These are phyloP conservation scores for Leccinum incarnatum DNA, from an alignment of 768 basidiomycete genomes.

Conservation along the genomic window DNA sequence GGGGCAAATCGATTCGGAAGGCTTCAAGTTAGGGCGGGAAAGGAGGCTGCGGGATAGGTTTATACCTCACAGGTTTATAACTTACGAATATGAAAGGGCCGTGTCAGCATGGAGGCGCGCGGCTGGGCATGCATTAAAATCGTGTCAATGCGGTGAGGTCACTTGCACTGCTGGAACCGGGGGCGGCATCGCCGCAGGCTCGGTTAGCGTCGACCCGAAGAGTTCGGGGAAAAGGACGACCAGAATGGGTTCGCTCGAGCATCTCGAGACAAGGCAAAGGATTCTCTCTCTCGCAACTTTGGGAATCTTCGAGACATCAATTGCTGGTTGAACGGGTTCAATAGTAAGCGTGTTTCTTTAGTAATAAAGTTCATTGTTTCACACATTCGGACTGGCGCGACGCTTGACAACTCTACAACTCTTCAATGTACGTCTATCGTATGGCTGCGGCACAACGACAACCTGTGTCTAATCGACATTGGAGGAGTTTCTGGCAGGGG, in stretches of 20 bases:
- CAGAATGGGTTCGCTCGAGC: background rate
- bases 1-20: background rate
- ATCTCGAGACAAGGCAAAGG: constrained; percentile 1
- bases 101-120: constrained; percentile 16
- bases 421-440: background rate
- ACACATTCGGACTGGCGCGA: background rate
- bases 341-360: background rate
- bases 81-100: constrained; percentile 15
- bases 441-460: background rate
- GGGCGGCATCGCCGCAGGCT: constrained; percentile 20
- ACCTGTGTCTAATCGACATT: background rate
- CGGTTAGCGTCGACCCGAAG: constrained; percentile 13
- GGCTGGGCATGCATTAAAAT: constrained; percentile 31
- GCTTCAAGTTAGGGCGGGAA: background rate
- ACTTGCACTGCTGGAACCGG: constrained; percentile 14
- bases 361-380: background rate
- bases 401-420: background rate
- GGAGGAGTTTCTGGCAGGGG: background rate
- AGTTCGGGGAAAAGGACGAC: constrained; percentile 9
- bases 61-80: constrained; percentile 25
- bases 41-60: constrained; percentile 4
- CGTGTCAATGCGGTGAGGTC: constrained; percentile 33
- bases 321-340: background rate
- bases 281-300: background rate
- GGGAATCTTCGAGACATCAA: background rate